A percentile compares a stretch with the other conserved stretches of the same genome.
phyloP scores from a whole-genome alignment of 805 yeast genomes.

The Ogataea haglerorum region DNA sequence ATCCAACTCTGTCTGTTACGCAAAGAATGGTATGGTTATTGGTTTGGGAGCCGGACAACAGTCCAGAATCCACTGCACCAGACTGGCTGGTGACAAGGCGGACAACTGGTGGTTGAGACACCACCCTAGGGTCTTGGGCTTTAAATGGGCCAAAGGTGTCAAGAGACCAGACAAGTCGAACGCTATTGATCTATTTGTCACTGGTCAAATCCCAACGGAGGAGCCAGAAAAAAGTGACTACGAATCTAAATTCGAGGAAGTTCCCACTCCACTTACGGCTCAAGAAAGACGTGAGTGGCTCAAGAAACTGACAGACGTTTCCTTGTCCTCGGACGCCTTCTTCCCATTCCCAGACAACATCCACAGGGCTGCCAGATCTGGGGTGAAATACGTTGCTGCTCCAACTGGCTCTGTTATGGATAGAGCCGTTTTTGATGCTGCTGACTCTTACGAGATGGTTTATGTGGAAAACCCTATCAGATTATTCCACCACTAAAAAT shows the following conservation, averaged over 20 bases:
- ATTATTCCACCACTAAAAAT: conserved; percentile 85
- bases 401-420: conserved; percentile 98
- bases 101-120: conserved; percentile 99
- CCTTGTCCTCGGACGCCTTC: conserved; percentile 96
- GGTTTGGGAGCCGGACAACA: conserved; percentile 99
- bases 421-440: conserved; percentile 92
- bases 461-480: conserved; percentile 97
- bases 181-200: conserved; percentile 92
- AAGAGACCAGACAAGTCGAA: conserved; percentile 98
- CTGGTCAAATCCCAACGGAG: conserved; percentile 83
- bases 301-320: conserved; percentile 73
- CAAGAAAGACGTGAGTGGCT: conserved; percentile 90
- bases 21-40: conserved; percentile 98
- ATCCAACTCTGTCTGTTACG: conserved; percentile 97
- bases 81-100: conserved; percentile 99
- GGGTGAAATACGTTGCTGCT: conserved; percentile 94
- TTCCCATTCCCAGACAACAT: conserved; percentile 99
- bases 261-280: conserved; percentile 80
- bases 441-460: conserved; percentile 84
- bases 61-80: conserved; percentile 97
- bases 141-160: conserved; percentile 97
- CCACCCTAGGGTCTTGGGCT: conserved; percentile 88
- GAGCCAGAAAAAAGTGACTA: conserved; percentile 94
- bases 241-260: conserved; percentile 77
- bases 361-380: conserved; percentile 94